phyloP scores from a whole-genome alignment of 768 basidiomycete genomes.

The Amanita rimosa region DNA sequence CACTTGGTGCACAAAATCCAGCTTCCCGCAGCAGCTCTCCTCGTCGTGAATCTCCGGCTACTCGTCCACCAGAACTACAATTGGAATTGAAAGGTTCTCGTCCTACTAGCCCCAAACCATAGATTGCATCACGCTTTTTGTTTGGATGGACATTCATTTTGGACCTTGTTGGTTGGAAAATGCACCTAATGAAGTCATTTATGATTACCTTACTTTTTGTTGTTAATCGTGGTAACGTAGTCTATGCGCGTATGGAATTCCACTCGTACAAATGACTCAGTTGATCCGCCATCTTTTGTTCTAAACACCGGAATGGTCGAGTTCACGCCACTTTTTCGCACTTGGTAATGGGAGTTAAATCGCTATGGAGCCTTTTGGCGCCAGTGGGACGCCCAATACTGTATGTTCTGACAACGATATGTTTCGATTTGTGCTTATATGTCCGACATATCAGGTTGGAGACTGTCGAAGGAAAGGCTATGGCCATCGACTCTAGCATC shows the following conservation, averaged over 20 bases:
- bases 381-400: slow-evolving; percentile 93
- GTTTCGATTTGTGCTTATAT: neutral
- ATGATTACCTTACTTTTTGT: slow-evolving; percentile 9
- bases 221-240: neutral
- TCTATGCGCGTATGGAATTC: neutral
- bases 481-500: slow-evolving; percentile 98
- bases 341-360: slow-evolving; percentile 84
- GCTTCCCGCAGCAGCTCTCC: slow-evolving; percentile 41
- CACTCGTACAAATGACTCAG: no score
- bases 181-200: neutral
- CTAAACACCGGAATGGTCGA: neutral
- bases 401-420: slow-evolving; percentile 32
- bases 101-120: slow-evolving; percentile 20
- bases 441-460: slow-evolving; percentile 51
- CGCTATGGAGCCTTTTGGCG: slow-evolving; percentile 82
- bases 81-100: slow-evolving; percentile 17
- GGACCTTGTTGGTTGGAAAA: slow-evolving; percentile 1
- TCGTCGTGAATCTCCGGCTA: slow-evolving; percentile 36
- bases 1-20: slow-evolving; percentile 15
- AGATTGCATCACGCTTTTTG: slow-evolving; percentile 2
- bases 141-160: slow-evolving; percentile 5
- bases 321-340: neutral
- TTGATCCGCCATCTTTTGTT: neutral
- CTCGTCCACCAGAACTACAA: slow-evolving; percentile 16
- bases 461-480: slow-evolving; percentile 85